Evolutionary conservation across 805 yeast genomes (phyloP).

Genomic region (Pichia manshurica): DNA sequence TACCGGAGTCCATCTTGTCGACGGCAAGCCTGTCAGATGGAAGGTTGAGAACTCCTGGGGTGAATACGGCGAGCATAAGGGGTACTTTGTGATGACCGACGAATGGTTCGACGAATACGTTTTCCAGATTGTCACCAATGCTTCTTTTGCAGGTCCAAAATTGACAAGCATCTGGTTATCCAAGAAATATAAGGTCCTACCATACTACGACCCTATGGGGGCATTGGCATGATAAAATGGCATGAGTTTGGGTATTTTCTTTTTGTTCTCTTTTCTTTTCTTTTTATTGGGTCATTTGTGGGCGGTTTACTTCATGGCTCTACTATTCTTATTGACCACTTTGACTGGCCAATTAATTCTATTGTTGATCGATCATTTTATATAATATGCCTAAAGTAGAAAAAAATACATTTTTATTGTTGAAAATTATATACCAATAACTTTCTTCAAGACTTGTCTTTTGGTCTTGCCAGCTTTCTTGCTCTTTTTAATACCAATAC

Average conservation of each 20-base stretch:
- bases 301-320: too few species aligned
- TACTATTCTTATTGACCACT: too few species aligned
- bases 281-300: too few species aligned
- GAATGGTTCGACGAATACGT: constrained; percentile 72
- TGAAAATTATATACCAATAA: constrained; percentile 5
- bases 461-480: constrained; percentile 5
- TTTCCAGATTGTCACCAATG: constrained; percentile 53
- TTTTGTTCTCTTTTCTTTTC: background rate
- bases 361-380: too few species aligned
- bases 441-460: constrained; percentile 12
- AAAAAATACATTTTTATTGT: too few species aligned
- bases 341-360: too few species aligned
- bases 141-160: constrained; percentile 31
- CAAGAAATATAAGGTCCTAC: constrained; percentile 45
- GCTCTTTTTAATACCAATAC: background rate
- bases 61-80: constrained; percentile 60
- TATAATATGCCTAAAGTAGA: too few species aligned
- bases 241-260: too few species aligned
- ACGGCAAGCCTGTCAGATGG: constrained; percentile 62
- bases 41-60: constrained; percentile 83
- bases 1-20: constrained; percentile 66
- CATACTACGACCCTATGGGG: constrained; percentile 80
- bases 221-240: constrained; percentile 49
- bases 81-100: constrained; percentile 68
- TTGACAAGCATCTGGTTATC: constrained; percentile 41